Evolutionary conservation across 2,329 filamentous ascomycete species (phyloP), one percentile per base, ranked within the genome.

Genomic region (Fusarium xylarioides): DNA sequence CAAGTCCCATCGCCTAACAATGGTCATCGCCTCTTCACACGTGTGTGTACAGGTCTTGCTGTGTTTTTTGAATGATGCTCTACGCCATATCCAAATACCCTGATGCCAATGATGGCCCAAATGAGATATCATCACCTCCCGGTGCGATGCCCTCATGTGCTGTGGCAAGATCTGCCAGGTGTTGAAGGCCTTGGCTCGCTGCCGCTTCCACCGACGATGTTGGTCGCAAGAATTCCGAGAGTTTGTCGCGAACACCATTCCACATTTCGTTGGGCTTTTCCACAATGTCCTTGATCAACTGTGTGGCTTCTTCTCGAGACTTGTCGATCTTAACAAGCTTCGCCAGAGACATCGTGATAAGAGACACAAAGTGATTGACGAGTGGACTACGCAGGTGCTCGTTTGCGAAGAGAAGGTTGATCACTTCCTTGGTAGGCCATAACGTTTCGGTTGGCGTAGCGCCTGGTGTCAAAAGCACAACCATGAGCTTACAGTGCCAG

Each of bases 401-500:
- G 44, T 88, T 88, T 35, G 83, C 83, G 11, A 88, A 85, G 37
- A 93, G 82, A 55, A 92, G 84, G n/a, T 83, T 84, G 43, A 88
- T 85, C 10, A 91, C 85, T 75, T 91, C 87, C 67, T 86, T 85
- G 32, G 89, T 89, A 11, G 90, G 87, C 80, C 88, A 90, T 26
- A 92, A 81, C 21, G 91, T 85, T 66, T 92, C 88, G 4, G 85
- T 82, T 0, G 89, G 85, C 44, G 88, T 87, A 2, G 87, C 84
- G 16, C 85, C 85, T 3, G 89, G 86, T 42, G 87, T 88, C 60
- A 91, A 83, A 5, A 93, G 85, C 57, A 90, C 89, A 15, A 89
- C 85, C 23, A 94, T 83, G 14, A 93, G 85, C 68, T 90, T 89
- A 73, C 89, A 86, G 79, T 93, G 91, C 88, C 92, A 93, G 81